Base-by-base conservation (phyloP, 208 protist species). In the Trypanosoma cruzi region DNA sequence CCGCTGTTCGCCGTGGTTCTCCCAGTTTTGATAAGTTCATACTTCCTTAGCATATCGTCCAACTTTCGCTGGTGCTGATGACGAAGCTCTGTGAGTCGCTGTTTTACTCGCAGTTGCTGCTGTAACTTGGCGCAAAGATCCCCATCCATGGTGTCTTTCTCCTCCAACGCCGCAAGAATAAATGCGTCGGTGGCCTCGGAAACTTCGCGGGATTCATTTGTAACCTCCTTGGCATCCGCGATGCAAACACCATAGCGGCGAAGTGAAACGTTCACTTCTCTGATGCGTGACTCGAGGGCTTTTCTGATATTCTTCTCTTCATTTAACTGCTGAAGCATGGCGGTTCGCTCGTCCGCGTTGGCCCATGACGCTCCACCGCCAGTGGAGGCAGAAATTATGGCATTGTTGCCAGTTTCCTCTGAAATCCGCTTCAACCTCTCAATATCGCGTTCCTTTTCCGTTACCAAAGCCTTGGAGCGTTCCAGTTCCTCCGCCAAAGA, bases 81-180 rank as follows among this genome's bases (percentile, higher is more conserved):
- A 44, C 81, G 75, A 28, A 97, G 83, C 73, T 95, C 82, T 0
- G 84, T 81, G 18, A 97, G 80, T 29, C 92, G 82, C 64, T 94
- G 89, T 82, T 95, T 94, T 11, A 89, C 82, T 46, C 89, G 89
- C 34, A 97, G 64, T 74, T 97, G 92, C 78, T 95, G 87, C 77
- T 97, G 89, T 22, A 97, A 75, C 58, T 92, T 75, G 22, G 78
- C 81, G 50, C 85, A 80, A 28, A 94, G 64, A 65, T 97, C 92
- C 34, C 77, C 83, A 73, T 93, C 85, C 57, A 94, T 71, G 10
- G 80, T 72, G n/a, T 76, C 63, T 56, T 72, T 37, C 59, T 93
- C 86, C 28, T 90, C 81, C 20, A 82, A 79, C 16, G 86, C 88
- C 13, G 84, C 78, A 49, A 93, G 75, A 46, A 93, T 82, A 61